A percentile compares a stretch with the other conserved stretches of the same genome.
Conservation (phyloP, 2,329 filamentous ascomycete genomes). For the Fusarium sp. region DNA sequence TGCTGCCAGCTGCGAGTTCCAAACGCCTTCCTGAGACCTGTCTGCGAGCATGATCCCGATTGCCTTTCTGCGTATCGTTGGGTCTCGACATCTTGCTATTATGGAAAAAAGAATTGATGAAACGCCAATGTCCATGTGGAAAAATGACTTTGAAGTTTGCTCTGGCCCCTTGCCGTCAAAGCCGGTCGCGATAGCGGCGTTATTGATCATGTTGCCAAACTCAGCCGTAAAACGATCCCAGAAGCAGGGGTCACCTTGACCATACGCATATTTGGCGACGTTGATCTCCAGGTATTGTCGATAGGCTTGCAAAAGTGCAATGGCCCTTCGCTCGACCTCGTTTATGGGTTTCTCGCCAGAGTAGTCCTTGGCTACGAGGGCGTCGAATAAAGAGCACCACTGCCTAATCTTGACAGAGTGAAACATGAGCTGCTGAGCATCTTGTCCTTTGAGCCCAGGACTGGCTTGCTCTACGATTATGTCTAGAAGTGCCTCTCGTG, state of each 20-base stretch:
- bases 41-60: slow-evolving; percentile 21
- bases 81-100: slow-evolving; percentile 25
- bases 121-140: slow-evolving; percentile 27
- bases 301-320: slow-evolving; percentile 22
- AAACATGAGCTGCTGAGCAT: neutral
- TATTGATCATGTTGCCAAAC: slow-evolving; percentile 10
- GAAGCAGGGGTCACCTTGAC: slow-evolving; percentile 25
- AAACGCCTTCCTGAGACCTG: slow-evolving; percentile 16
- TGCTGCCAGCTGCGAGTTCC: slow-evolving; percentile 12
- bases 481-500: slow-evolving; percentile 18
- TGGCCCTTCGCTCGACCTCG: neutral
- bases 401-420: slow-evolving; percentile 9
- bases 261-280: slow-evolving; percentile 10
- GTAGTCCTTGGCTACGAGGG: neutral
- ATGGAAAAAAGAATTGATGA: slow-evolving; percentile 13
- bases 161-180: neutral
- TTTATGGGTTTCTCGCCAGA: fast-evolving
- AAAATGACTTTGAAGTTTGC: neutral
- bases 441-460: slow-evolving; percentile 19
- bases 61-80: slow-evolving; percentile 8
- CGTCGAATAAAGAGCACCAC: slow-evolving; percentile 14
- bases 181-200: neutral
- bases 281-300: slow-evolving; percentile 20
- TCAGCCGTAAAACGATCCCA: slow-evolving; percentile 19
- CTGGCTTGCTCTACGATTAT: slow-evolving; percentile 20